Percentiles rank a stretch among this genome's conserved stretches.
Conservation (phyloP, 352 stramenopile species). For the Plasmopara muralis region DNA sequence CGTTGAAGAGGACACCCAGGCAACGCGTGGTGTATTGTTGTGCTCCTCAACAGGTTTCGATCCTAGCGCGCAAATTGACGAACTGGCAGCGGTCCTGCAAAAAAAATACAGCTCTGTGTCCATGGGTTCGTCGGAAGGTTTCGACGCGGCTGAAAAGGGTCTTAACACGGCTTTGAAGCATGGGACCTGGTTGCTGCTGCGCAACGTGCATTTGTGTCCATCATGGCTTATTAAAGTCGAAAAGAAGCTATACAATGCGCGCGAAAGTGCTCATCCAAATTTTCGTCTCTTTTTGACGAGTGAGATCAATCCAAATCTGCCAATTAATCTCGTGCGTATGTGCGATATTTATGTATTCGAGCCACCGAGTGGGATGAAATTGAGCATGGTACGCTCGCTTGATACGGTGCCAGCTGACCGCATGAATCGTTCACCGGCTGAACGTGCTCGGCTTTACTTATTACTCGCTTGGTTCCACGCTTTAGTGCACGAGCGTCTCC, state of each 20-base stretch:
- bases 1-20: slow-evolving; percentile 88
- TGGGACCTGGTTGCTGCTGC: slow-evolving; percentile 97
- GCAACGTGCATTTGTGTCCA: slow-evolving; percentile 99
- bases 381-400: slow-evolving; percentile 95
- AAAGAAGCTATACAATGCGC: slow-evolving; percentile 93
- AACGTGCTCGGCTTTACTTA: slow-evolving; percentile 92
- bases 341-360: slow-evolving; percentile 98
- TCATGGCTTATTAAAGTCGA: slow-evolving; percentile 96
- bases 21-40: slow-evolving; percentile 91
- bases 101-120: slow-evolving; percentile 96
- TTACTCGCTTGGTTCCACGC: slow-evolving; percentile 98
- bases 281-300: slow-evolving; percentile 96
- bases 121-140: slow-evolving; percentile 98
- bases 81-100: slow-evolving; percentile 84
- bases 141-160: slow-evolving; percentile 91
- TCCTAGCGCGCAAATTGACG: slow-evolving; percentile 95
- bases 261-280: slow-evolving; percentile 57
- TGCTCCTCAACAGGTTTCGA: slow-evolving; percentile 98
- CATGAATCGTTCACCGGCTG: slow-evolving; percentile 85
- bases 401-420: slow-evolving; percentile 87
- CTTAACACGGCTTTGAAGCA: slow-evolving; percentile 93
- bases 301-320: slow-evolving; percentile 95
- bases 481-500: slow-evolving; percentile 96
- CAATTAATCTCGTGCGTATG: slow-evolving; percentile 93
- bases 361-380: slow-evolving; percentile 95